Evolutionary conservation across 2,329 filamentous ascomycete genomes (phyloP).

Genomic region (Pseudogymnoascus sp.): DNA sequence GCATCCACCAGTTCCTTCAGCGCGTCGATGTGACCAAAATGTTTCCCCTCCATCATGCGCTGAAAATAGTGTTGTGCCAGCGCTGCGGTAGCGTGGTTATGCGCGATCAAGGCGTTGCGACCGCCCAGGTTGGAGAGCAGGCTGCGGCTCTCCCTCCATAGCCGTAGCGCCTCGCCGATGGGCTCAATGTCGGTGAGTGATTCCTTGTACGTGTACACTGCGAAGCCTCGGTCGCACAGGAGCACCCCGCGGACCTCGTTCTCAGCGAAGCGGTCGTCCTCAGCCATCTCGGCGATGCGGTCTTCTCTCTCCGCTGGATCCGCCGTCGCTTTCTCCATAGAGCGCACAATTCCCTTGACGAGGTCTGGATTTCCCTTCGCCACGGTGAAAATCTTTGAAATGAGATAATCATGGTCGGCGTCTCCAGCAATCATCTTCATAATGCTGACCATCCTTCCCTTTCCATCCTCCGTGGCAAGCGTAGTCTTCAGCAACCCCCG

Average conservation of each 20-base stretch:
- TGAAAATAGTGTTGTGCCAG: neutral
- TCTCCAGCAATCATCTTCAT: neutral
- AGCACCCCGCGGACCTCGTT: conserved; percentile 17
- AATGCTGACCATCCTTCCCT: neutral
- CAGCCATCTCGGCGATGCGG: neutral
- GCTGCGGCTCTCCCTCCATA: neutral
- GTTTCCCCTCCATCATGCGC: neutral
- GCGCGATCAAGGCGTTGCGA: neutral
- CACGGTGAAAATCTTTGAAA: conserved; percentile 17
- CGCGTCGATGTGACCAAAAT: neutral
- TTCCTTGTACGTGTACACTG: conserved; percentile 17
- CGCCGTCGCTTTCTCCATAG: conserved; percentile 15
- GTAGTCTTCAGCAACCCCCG: neutral
- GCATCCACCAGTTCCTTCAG: neutral
- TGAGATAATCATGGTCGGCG: conserved; percentile 4
- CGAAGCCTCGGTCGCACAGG: conserved; percentile 17
- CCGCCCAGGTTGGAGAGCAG: neutral
- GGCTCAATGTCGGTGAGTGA: neutral
- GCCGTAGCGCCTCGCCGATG: neutral
- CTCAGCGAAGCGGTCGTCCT: conserved; percentile 13
- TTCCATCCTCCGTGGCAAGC: neutral
- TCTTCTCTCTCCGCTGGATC: neutral
- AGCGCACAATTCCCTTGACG: conserved; percentile 14
- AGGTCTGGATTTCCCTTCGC: conserved; percentile 15
- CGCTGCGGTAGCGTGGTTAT: neutral